A percentile compares a stretch with the other conserved stretches of the same genome.
These are phyloP conservation scores for Monilinia vaccinii-corymbosi DNA, from an alignment of 2,329 filamentous ascomycete species.

Conservation along the genomic window DNA sequence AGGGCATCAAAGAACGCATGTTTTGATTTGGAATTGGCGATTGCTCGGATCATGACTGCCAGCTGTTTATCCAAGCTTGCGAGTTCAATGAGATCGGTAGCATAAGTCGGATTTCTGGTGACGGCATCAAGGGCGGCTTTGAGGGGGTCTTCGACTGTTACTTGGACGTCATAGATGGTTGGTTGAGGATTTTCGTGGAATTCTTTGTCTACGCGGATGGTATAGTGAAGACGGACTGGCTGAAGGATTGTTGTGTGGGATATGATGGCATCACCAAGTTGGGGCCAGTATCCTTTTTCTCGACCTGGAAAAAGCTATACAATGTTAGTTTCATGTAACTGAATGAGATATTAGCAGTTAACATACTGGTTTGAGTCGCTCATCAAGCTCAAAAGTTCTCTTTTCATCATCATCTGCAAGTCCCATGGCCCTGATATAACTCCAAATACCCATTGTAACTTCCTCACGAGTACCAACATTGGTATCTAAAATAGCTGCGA, in stretches of 20 bases:
- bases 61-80: slow-evolving; percentile 74
- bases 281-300: slow-evolving; percentile 76
- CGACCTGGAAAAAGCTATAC: slow-evolving; percentile 28
- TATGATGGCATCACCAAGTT: slow-evolving; percentile 71
- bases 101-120: slow-evolving; percentile 60
- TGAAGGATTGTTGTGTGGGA: slow-evolving; percentile 70
- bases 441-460: slow-evolving; percentile 86
- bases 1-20: slow-evolving; percentile 78
- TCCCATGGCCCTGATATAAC: slow-evolving; percentile 79
- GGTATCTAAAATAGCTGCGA: slow-evolving; percentile 80
- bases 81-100: slow-evolving; percentile 67
- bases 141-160: slow-evolving; percentile 76
- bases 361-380: slow-evolving; percentile 65
- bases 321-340: slow-evolving; percentile 18
- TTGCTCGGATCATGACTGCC: slow-evolving; percentile 70
- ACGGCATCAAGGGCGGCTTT: slow-evolving; percentile 56
- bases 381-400: slow-evolving; percentile 83
- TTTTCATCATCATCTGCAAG: slow-evolving; percentile 94
- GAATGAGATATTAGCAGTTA: neutral
- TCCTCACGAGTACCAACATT: slow-evolving; percentile 80
- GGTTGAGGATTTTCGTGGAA: slow-evolving; percentile 67
- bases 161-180: slow-evolving; percentile 83
- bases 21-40: slow-evolving; percentile 79
- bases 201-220: slow-evolving; percentile 81
- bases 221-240: slow-evolving; percentile 79